Evolutionary conservation across 2,329 filamentous ascomycete genomes (phyloP), one percentile per base, ranked within the genome.

Genomic region (Nemania diffusa): DNA sequence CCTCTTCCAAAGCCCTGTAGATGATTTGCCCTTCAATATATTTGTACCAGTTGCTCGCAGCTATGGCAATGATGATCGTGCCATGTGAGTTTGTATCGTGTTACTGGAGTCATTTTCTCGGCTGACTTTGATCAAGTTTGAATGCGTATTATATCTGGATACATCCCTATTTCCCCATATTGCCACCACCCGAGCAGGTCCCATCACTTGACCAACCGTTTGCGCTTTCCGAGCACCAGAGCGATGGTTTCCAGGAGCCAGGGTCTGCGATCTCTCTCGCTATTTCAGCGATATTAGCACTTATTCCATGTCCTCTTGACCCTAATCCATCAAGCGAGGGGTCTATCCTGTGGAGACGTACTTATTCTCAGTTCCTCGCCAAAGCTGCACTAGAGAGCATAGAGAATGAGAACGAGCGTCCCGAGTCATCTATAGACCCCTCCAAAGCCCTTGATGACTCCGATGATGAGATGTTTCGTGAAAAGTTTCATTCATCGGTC

Each of bases 111-210:
- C 13, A 15, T 51, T 44, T 20, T 17, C 29, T 57, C 37, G 29
- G 57, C 69, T 68, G 57, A 69, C 24, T 37, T 32, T 32, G 22
- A 7, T 62, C 61, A 65, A 83, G 81, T 59, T 75, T 85, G 22
- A 81, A 84, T 64, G 84, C 83, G 3, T 86, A 86, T 72, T 86
- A 86, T 67, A 79, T 83, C 62, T 86, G 81, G 78, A 83, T 85
- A 62, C 84, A 86, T 66, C 80, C 82, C 0, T 85, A 80, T 65
- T 81, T 85, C 20, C 84, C 84, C 3, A 83, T 85, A 40, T 73
- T 86, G 2, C 84, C 84, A 13, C 77, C 84, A 2, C 82, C 83
- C 5, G 74, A 75, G 22, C 67, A 67, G 29, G 67, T 73, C 29
- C 74, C 80, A 13, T 68, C 76, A 34, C 67, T 70, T 9, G 81